Evolutionary conservation across 2,329 filamentous ascomycete species (phyloP), one percentile per base, ranked within the genome.

Genomic region (Gnomoniopsis smithogilvyi): DNA sequence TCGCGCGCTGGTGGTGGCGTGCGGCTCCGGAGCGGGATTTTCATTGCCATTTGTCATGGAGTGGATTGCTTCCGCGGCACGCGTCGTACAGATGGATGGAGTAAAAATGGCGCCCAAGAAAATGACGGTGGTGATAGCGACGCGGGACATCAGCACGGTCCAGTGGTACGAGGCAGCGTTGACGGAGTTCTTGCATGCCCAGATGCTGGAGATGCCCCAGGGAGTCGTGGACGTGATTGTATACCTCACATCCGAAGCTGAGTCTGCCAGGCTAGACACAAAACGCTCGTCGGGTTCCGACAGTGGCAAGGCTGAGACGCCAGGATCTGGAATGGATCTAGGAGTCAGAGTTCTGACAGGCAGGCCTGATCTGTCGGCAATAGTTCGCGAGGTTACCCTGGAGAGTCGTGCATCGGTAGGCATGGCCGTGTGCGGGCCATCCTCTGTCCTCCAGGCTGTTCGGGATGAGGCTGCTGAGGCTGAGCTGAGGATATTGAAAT

Each of bases 401-500:
- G 60, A 66, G 47, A 21, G 46, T 1, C 62, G 54, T 4, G 56
- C 53, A 45, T 66, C 67, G 12, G 62, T 70, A 17, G 68, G 64
- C 10, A 66, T 70, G 36, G 64, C 62, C 4, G 66, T 65, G 30
- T 70, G 68, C 48, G 67, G 68, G 8, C 68, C 68, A 3, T 54
- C 60, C 4, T 54, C 60, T 17, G 59, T 70, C 34, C 55, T 69
- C 50, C 63, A 65, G 52, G 59, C 59, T 8, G 64, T 65, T 4
- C 64, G 65, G 12, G 63, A 66, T 15, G 68, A 66, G 54, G 68
- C 68, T 30, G 67, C 68, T 8, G 64, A 60, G 3, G 68, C 67
- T 10, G 67, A 70, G 56, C 8, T 65, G 30, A 62, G 67, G 30
- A 65, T 70, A 24, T 41, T 69, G 15, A 34, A 48, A 12, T 67